Evolutionary conservation across 2,329 filamentous ascomycete genomes (phyloP), one percentile per base, ranked within the genome.

Genomic region (Grosmannia clavigera): DNA sequence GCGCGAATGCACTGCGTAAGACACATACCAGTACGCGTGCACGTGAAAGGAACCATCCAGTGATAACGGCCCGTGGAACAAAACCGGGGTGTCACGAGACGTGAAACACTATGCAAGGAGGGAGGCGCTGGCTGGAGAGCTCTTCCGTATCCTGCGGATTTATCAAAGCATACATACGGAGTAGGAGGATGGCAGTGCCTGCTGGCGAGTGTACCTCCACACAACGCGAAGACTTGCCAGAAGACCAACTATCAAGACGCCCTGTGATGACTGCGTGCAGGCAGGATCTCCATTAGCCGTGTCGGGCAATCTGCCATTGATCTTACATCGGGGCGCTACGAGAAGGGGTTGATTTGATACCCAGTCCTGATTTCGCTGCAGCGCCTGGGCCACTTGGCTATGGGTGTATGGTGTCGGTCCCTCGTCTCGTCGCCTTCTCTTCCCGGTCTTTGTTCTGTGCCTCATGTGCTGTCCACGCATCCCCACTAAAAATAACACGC

Each of bases 401-500:
- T n/a, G 43, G 43, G 43, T 2, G 33, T 11, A 35, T 35, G 33
- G 33, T 35, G 33, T 35, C 43, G 43, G 43, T 46, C 19, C 43
- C 40, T 43, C 43, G 43, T 46, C 43, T 43, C 19, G 43, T 46
- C 43, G 43, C 16, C 19, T n/a, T n/a, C 14, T 19, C 46, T 35
- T 27, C 53, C 58, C 51, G 59, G 55, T 52, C 56, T 55, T 38
- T 55, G 43, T 38, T 38, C 56, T 22, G 27, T 25, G 7, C 16
- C 43, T 22, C 22, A 12, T 38, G 43, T 46, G 46, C 46, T 35
- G 56, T 38, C 14, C 29, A 38, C 27, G 27, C 2, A n/a, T 46
- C 43, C 19, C 59, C 54, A 60, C 33, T 55, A 55, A 40, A 57
- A 58, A 52, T 31, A 58, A 54, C 56, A 60, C 57, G 43, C 29